phyloP scores from a whole-genome alignment of 2,329 filamentous ascomycete species.

The Claviceps maximensis region DNA sequence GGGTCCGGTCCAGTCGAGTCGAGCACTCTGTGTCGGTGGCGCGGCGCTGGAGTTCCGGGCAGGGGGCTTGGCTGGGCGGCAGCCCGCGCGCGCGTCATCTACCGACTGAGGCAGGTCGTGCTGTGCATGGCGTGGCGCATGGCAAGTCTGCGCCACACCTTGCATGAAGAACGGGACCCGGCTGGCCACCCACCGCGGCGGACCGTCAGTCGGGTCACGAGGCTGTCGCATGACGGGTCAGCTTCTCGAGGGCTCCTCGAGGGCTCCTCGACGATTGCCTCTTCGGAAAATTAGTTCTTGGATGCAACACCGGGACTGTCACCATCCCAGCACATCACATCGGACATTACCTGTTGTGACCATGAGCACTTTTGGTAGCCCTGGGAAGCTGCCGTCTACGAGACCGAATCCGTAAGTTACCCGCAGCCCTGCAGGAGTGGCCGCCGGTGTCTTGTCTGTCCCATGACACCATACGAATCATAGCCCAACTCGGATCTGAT shows the following conservation, averaged over 20 bases:
- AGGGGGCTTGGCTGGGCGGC: not conserved
- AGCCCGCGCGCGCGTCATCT: too few species aligned
- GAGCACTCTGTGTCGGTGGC: not conserved
- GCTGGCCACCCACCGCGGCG: not conserved
- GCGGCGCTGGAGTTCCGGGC: too few species aligned
- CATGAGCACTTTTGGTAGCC: constrained; percentile 57
- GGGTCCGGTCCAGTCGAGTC: not conserved
- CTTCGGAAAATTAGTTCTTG: not conserved
- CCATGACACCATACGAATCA: too few species aligned
- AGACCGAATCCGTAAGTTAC: constrained; percentile 57
- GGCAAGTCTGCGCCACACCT: not conserved
- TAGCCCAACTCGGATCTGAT: too few species aligned
- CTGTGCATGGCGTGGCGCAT: not conserved
- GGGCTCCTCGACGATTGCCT: not conserved
- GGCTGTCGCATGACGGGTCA: not conserved
- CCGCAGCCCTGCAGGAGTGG: not conserved
- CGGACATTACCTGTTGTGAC: not conserved
- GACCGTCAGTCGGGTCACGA: not conserved
- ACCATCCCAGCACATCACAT: not conserved
- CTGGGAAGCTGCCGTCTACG: constrained; percentile 49
- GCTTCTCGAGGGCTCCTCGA: too few species aligned
- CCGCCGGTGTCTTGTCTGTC: not conserved
- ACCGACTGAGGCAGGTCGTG: not conserved
- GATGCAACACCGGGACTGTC: not conserved
- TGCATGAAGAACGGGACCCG: too few species aligned